Evolutionary conservation across 257 asterid genomes (phyloP).

Genomic region (Rauvolfia tetraphylla): DNA sequence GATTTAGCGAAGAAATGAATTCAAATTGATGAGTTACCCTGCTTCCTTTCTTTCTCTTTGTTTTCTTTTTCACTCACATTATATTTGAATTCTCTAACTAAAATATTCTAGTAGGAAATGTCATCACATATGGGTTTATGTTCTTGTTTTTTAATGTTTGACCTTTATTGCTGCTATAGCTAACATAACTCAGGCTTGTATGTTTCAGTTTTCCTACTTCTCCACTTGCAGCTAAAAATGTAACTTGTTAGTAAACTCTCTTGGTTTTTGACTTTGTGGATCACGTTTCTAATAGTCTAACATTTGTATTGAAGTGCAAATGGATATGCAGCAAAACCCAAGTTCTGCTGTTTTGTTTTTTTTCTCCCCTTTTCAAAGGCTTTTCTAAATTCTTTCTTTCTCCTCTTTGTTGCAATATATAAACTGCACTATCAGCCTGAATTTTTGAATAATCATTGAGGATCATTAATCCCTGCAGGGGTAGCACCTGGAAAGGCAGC

Average conservation of each 20-base stretch:
- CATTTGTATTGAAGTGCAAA: background rate
- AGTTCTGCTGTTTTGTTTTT: background rate
- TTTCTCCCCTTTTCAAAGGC: background rate
- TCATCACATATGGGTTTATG: background rate
- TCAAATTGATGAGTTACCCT: background rate
- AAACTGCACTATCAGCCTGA: no score
- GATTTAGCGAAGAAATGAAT: background rate
- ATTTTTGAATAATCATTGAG: constrained; percentile 15
- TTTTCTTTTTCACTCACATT: background rate
- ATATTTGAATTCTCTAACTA: background rate
- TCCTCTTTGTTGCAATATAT: no score
- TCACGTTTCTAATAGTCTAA: background rate
- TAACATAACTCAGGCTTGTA: background rate
- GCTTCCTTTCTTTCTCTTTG: background rate
- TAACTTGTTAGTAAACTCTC: background rate
- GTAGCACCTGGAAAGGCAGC: constrained; percentile 82
- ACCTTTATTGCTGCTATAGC: background rate
- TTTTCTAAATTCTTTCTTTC: background rate
- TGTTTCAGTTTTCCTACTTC: background rate
- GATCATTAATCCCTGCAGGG: constrained; percentile 43
- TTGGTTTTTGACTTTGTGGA: background rate
- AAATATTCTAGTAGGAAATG: background rate
- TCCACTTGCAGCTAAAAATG: background rate
- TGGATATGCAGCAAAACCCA: background rate
- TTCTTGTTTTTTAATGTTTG: background rate